Evolutionary conservation across 208 protist species (phyloP).

Genomic region (Entamoeba invadens): DNA sequence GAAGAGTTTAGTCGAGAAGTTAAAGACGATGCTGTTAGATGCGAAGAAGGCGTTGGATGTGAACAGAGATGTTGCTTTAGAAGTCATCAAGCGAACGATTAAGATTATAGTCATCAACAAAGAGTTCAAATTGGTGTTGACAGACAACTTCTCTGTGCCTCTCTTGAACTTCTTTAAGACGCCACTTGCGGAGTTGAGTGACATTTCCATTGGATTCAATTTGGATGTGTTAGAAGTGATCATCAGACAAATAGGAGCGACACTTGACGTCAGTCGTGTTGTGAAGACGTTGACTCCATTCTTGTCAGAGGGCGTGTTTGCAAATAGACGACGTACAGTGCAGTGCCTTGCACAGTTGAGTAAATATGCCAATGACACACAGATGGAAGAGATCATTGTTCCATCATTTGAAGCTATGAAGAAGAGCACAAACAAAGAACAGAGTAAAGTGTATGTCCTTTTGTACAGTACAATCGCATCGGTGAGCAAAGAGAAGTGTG

Average conservation of each 20-base stretch:
- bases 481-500: background rate
- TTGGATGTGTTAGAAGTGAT: background rate
- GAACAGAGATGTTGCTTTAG: background rate
- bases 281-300: background rate
- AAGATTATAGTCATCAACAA: background rate
- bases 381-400: background rate
- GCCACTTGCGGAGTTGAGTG: background rate
- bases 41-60: background rate
- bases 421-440: background rate
- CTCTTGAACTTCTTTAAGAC: background rate
- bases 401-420: background rate
- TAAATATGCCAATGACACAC: background rate
- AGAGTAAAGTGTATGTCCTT: background rate
- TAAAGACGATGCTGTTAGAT: background rate
- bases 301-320: background rate
- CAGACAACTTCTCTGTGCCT: background rate
- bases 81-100: background rate
- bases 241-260: background rate
- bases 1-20: background rate
- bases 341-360: background rate
- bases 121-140: background rate
- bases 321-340: background rate
- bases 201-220: background rate
- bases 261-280: background rate
- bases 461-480: background rate